A percentile compares a stretch with the other conserved stretches of the same genome.
These are phyloP conservation scores for Heterobasidion parviporum DNA, from an alignment of 1,284 basidiomycete species.

Conservation along the genomic window DNA sequence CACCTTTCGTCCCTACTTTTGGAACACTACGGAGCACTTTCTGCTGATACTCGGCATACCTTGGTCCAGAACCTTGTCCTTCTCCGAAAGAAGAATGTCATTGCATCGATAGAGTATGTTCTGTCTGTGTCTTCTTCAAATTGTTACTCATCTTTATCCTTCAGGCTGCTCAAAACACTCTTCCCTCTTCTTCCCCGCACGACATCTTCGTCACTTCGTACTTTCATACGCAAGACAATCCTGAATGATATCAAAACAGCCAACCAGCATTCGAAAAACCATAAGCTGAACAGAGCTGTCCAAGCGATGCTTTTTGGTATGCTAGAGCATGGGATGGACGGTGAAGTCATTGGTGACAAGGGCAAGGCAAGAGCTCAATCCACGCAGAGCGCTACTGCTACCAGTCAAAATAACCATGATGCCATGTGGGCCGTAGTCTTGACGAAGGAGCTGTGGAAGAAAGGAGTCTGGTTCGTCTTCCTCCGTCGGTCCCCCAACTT, in stretches of 20 bases:
- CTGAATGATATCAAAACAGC: slow-evolving; percentile 92
- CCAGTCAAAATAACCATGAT: slow-evolving; percentile 61
- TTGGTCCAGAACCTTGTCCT: slow-evolving; percentile 88
- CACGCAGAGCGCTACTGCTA: slow-evolving; percentile 30
- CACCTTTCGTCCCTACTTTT: slow-evolving; percentile 74
- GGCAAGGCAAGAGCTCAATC: slow-evolving; percentile 51
- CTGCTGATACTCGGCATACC: slow-evolving; percentile 73
- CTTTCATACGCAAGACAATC: slow-evolving; percentile 90
- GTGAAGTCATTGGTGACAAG: slow-evolving; percentile 74
- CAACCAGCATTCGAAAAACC: slow-evolving; percentile 85
- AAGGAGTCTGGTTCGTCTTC: slow-evolving; percentile 71
- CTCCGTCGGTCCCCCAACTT: neutral
- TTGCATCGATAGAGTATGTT: slow-evolving; percentile 84
- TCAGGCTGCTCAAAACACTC: slow-evolving; percentile 80
- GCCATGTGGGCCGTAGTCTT: slow-evolving; percentile 98
- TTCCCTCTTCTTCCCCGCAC: slow-evolving; percentile 93
- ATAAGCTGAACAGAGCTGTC: slow-evolving; percentile 93
- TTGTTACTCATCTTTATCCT: slow-evolving; percentile 4
- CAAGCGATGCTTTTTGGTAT: slow-evolving; percentile 96
- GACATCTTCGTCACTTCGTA: slow-evolving; percentile 75
- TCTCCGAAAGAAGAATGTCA: slow-evolving; percentile 88
- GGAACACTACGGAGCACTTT: slow-evolving; percentile 64
- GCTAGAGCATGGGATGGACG: slow-evolving; percentile 87
- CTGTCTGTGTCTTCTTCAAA: neutral
- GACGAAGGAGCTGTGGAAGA: slow-evolving; percentile 92